Evolutionary conservation across 2,329 filamentous ascomycete genomes (phyloP).

Genomic region (Penicillium corylophilum): DNA sequence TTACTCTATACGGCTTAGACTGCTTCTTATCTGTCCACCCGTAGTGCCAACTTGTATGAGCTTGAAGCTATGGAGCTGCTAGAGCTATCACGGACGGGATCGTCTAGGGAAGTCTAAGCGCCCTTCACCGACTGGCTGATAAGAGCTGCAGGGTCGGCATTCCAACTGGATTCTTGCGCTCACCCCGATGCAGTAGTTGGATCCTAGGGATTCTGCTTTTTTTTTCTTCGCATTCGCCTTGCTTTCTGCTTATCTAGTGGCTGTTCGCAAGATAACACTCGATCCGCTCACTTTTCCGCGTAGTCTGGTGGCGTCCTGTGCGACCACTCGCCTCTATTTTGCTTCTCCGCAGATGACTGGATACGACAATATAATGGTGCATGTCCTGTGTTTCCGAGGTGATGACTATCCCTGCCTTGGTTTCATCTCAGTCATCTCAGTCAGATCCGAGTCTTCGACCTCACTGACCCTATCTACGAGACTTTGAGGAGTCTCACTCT

Average conservation of each 20-base stretch:
- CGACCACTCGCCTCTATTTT: background rate
- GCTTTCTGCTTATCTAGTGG: background rate
- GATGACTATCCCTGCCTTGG: background rate
- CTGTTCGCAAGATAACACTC: background rate
- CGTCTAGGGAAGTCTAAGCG: background rate
- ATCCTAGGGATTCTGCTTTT: too few species aligned
- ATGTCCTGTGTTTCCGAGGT: background rate
- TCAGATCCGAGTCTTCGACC: background rate
- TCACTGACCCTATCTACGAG: background rate
- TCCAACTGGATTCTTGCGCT: background rate
- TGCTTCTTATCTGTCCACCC: slow-evolving; percentile 5
- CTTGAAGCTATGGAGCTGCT: background rate
- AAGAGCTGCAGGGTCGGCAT: background rate
- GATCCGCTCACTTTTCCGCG: background rate
- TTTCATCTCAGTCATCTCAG: background rate
- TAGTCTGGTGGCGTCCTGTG: background rate
- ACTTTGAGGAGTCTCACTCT: background rate
- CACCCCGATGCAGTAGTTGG: slow-evolving; percentile 1
- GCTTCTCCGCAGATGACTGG: background rate
- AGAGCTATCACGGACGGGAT: background rate
- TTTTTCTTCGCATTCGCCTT: too few species aligned
- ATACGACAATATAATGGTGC: background rate
- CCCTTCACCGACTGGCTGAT: background rate
- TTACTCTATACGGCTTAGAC: slow-evolving; percentile 12
- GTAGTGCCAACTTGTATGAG: background rate